Evolutionary conservation across 2,329 filamentous ascomycete genomes (phyloP).

Genomic region (Juglanconis oblonga): DNA sequence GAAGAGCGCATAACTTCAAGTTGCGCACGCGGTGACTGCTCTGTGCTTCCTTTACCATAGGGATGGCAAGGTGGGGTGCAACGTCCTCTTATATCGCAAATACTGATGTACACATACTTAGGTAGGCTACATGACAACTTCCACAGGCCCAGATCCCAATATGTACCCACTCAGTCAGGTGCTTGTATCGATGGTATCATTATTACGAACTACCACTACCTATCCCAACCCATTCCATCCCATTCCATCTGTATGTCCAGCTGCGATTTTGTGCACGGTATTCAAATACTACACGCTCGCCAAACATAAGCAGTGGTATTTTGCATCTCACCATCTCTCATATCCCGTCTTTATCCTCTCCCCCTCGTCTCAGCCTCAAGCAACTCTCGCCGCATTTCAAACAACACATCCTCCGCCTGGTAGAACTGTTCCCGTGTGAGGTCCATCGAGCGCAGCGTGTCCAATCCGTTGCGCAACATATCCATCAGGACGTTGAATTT

Average conservation of each 20-base stretch:
- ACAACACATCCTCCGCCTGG: constrained; percentile 73
- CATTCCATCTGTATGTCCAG: neutral
- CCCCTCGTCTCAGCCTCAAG: constrained; percentile 67
- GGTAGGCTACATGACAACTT: too few species aligned
- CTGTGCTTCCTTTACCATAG: too few species aligned
- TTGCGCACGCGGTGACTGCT: too few species aligned
- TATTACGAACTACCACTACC: neutral
- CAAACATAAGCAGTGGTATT: constrained; percentile 3
- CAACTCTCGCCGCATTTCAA: constrained; percentile 73
- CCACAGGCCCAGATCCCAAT: too few species aligned
- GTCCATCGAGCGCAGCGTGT: constrained; percentile 55
- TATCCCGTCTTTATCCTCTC: constrained; percentile 26
- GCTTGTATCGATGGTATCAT: neutral
- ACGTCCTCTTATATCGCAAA: too few species aligned
- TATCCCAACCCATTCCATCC: neutral
- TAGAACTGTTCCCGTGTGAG: constrained; percentile 65
- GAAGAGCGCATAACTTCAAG: too few species aligned
- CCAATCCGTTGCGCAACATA: constrained; percentile 54
- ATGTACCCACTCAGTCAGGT: too few species aligned
- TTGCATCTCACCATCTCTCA: neutral
- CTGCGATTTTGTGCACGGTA: neutral
- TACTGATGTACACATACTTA: too few species aligned
- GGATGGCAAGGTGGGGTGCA: too few species aligned
- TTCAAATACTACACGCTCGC: constrained; percentile 2
- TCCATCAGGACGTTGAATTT: constrained; percentile 48